Base-by-base conservation (phyloP, 2,329 filamentous ascomycete genomes). In the Paecilomyces sp. region DNA sequence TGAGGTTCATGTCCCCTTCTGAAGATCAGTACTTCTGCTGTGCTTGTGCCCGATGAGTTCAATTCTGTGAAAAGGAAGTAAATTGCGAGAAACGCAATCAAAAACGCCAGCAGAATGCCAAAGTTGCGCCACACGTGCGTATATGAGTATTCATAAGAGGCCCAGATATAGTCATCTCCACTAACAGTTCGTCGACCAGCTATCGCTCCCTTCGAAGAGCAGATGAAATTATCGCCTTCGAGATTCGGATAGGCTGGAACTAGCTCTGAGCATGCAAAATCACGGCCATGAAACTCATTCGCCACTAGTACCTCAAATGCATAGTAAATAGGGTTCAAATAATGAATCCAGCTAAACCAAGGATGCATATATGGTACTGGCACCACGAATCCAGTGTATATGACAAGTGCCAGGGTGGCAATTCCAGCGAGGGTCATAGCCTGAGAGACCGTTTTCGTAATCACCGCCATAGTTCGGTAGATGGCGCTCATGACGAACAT, bases 401-500 rank as follows among this genome's bases (percentile, higher is more conserved):
- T 64, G 24, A 74, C 68, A 12, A 74, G 64, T 2, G 64, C 64
- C 1, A 67, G 58, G 18, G 73, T 64, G n/a, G 71, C 60, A 15
- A 75, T 63, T 55, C 70, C 71, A 5, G 70, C 70, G 12, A 71
- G 59, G 62, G 85, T 85, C 62, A 83, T 79, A 0, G 84, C 83
- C n/a, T 72, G 80, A 55, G 84, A 80, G 52, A 24, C n/a, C 28
- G 25, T 13, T 13, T 57, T 8, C 55, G 36, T 3, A 60, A 11
- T 15, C 5, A 89, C 88, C 12, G 84, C 90, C 62, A 94, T 90
- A n/a, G 85, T 88, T 36, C 91, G 85, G 83, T 95, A 95, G 63
- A 92, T 92, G 89, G 94, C 94, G 64, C 84, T 81, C 66, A 96
- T 64, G 0, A 89, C 89, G 0, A 86, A 33, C 31, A 12, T 33